These are phyloP conservation scores for Musa troglodytarum DNA, from an alignment of 176 grass and related monocot species.

Conservation along the genomic window DNA sequence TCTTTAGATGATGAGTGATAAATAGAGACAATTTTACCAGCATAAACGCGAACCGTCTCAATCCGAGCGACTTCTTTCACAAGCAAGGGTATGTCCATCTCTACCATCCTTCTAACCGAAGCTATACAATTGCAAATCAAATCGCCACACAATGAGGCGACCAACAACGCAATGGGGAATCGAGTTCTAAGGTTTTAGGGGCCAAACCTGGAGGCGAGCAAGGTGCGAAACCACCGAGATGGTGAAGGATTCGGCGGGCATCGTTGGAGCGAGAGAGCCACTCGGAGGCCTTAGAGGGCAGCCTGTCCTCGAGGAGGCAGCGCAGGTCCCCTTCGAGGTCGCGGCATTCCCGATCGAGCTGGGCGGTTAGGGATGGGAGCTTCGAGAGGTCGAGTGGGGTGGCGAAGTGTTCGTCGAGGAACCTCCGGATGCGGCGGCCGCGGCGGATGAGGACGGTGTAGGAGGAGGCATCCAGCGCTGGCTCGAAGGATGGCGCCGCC, in stretches of 20 bases:
- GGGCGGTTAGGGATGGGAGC: constrained; percentile 37
- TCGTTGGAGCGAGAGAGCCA: constrained; percentile 41
- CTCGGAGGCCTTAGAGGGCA: constrained; percentile 21
- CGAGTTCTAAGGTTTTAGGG: constrained; percentile 18
- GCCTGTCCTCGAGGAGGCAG: constrained; percentile 29
- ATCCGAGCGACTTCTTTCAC: constrained; percentile 49
- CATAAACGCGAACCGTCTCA: constrained; percentile 50
- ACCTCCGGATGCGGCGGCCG: not conserved
- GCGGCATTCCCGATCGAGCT: constrained; percentile 44
- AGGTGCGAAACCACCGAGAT: constrained; percentile 5
- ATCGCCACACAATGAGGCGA: not conserved
- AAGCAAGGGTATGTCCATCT: constrained; percentile 23
- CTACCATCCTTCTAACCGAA: constrained; percentile 3
- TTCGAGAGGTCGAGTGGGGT: constrained; percentile 28
- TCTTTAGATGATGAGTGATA: not conserved
- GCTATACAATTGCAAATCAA: constrained; percentile 16
- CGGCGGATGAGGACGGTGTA: constrained; percentile 12
- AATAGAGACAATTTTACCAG: constrained; percentile 29
- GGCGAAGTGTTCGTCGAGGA: constrained; percentile 44
- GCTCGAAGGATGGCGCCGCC: constrained; percentile 5
- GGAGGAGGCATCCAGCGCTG: not conserved
- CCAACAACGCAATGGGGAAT: not conserved
- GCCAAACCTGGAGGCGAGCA: constrained; percentile 20
- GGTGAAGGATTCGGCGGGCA: constrained; percentile 13
- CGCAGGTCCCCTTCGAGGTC: constrained; percentile 35